phyloP scores from a whole-genome alignment of 768 basidiomycete genomes.

The Boletus bicolor region DNA sequence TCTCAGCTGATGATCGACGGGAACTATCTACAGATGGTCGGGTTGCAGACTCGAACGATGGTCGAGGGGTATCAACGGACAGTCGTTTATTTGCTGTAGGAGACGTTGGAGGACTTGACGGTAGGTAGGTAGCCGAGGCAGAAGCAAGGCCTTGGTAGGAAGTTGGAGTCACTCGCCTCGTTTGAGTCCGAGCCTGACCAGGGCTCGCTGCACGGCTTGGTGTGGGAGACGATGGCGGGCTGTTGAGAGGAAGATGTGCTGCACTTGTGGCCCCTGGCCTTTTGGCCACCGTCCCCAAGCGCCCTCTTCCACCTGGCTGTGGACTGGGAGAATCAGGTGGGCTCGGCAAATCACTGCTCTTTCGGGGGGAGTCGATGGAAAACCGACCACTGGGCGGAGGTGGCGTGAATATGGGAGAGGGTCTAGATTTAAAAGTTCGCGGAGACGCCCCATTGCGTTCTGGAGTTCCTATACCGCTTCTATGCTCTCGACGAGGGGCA shows the following conservation, averaged over 20 bases:
- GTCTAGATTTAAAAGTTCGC: slow-evolving; percentile 33
- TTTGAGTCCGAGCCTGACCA: slow-evolving; percentile 41
- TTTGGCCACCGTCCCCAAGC: slow-evolving; percentile 34
- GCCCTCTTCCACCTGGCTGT: slow-evolving; percentile 35
- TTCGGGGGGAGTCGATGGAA: slow-evolving; percentile 36
- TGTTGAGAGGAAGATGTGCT: slow-evolving; percentile 40
- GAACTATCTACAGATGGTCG: slow-evolving; percentile 30
- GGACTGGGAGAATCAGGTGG: slow-evolving; percentile 51
- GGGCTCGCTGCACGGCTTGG: slow-evolving; percentile 40
- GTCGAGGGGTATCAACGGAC: slow-evolving; percentile 23
- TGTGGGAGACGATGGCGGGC: slow-evolving; percentile 38
- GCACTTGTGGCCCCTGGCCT: slow-evolving; percentile 37
- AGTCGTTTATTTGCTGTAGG: slow-evolving; percentile 29
- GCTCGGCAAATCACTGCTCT: slow-evolving; percentile 39
- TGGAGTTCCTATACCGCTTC: slow-evolving; percentile 20
- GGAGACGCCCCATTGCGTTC: slow-evolving; percentile 28
- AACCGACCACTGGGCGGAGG: slow-evolving; percentile 26
- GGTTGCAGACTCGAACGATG: slow-evolving; percentile 7
- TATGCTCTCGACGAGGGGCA: slow-evolving; percentile 32
- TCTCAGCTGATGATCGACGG: slow-evolving; percentile 39
- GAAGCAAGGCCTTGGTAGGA: slow-evolving; percentile 43
- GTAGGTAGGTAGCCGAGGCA: slow-evolving; percentile 49
- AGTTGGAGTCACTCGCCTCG: slow-evolving; percentile 39
- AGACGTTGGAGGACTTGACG: slow-evolving; percentile 34
- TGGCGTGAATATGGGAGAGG: slow-evolving; percentile 30